Conservation (phyloP, 2,329 filamentous ascomycete species). For the Botrytis fragariae region DNA sequence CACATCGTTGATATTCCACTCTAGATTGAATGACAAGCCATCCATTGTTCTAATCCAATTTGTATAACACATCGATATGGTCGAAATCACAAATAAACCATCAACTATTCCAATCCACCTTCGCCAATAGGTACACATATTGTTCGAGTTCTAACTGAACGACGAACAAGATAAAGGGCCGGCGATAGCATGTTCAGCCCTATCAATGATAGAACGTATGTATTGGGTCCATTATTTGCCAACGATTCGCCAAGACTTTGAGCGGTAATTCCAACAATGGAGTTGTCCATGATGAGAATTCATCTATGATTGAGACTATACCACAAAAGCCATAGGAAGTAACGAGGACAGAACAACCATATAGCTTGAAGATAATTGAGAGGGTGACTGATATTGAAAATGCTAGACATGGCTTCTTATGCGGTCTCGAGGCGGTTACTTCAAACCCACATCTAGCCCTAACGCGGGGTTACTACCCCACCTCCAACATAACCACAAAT, state of each 20-base stretch:
- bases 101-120: neutral
- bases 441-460: conserved; percentile 8
- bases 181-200: neutral
- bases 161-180: neutral
- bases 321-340: neutral
- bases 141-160: neutral
- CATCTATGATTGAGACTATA: neutral
- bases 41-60: neutral
- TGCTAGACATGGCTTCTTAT: neutral
- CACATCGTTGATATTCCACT: neutral
- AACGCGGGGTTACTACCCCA: conserved; percentile 14
- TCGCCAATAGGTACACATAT: neutral
- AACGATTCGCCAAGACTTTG: neutral
- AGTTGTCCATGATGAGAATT: neutral
- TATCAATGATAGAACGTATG: neutral
- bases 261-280: neutral
- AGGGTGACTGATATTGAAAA: neutral
- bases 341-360: neutral
- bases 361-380: neutral
- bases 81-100: neutral
- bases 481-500: neutral
- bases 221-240: neutral
- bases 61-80: neutral
- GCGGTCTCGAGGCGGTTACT: neutral
- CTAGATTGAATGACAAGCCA: neutral